Evolutionary conservation across 805 yeast genomes (phyloP).

Genomic region (Kodamaea neixiangensis): DNA sequence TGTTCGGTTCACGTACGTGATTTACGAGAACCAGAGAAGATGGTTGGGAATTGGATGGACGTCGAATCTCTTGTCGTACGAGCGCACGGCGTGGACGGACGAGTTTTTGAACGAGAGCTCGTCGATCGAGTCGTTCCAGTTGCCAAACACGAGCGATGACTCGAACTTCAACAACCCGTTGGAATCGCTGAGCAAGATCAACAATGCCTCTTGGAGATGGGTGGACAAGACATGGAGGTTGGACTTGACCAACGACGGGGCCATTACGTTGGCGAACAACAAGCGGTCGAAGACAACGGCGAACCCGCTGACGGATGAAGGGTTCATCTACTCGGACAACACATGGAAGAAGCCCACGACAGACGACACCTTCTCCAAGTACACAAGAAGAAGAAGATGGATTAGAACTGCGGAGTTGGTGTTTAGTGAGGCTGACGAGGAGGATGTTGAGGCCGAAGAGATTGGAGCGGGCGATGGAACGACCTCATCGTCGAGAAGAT

Average conservation of each 20-base stretch:
- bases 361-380: conserved; percentile 85
- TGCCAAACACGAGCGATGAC: conserved; percentile 66
- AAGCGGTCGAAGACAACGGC: conserved; percentile 59
- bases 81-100: conserved; percentile 96
- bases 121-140: conserved; percentile 71
- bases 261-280: conserved; percentile 67
- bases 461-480: neutral
- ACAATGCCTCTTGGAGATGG: conserved; percentile 91
- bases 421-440: conserved; percentile 17
- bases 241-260: conserved; percentile 86
- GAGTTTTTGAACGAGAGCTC: conserved; percentile 87
- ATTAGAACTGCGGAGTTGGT: conserved; percentile 89
- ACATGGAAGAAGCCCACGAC: conserved; percentile 92
- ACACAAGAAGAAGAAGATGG: conserved; percentile 95
- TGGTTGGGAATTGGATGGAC: conserved; percentile 99
- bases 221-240: conserved; percentile 90
- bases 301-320: conserved; percentile 78
- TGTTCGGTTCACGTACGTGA: conserved; percentile 85
- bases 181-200: conserved; percentile 38
- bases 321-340: conserved; percentile 85
- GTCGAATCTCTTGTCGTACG: conserved; percentile 83
- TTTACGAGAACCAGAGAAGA: conserved; percentile 92
- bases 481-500: conserved; percentile 8
- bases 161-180: conserved; percentile 29
- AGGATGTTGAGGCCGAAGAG: neutral